A percentile compares a stretch with the other conserved stretches of the same genome.
These are phyloP conservation scores for Penicillium antarcticum DNA, from an alignment of 495 filamentous ascomycete species.

Conservation along the genomic window DNA sequence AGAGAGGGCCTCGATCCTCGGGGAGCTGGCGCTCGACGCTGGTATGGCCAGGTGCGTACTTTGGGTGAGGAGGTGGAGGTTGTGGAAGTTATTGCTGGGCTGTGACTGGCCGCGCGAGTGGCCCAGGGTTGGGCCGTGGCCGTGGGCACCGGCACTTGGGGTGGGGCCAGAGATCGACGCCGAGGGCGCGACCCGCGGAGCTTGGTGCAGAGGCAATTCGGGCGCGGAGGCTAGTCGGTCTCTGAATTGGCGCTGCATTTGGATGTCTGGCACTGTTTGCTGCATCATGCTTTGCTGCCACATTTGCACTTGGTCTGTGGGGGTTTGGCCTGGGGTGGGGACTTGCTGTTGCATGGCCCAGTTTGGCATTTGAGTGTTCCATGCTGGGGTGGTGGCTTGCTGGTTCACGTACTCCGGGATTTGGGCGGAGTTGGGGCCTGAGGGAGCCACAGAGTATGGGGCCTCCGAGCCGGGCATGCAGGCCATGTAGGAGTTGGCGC, in stretches of 20 bases:
- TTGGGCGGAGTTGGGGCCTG: conserved; percentile 16
- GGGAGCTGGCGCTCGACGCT: conserved; percentile 14
- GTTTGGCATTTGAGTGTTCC: conserved; percentile 15
- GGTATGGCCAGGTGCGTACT: conserved; percentile 14
- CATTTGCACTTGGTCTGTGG: conserved; percentile 23
- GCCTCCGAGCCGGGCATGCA: conserved; percentile 13
- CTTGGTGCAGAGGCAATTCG: conserved; percentile 26
- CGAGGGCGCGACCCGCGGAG: conserved; percentile 7
- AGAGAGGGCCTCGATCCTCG: conserved; percentile 21
- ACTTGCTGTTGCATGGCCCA: conserved; percentile 29
- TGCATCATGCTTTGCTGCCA: conserved; percentile 36
- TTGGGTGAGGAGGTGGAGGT: conserved; percentile 25
- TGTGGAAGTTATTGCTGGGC: conserved; percentile 20
- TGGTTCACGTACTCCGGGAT: conserved; percentile 30
- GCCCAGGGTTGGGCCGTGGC: conserved; percentile 6
- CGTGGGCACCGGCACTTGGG: neutral
- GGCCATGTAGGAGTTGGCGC: conserved; percentile 25
- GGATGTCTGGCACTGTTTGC: conserved; percentile 23
- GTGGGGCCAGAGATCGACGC: conserved; percentile 19
- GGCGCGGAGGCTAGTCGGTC: conserved; percentile 41
- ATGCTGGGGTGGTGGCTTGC: conserved; percentile 12
- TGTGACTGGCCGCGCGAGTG: conserved; percentile 28
- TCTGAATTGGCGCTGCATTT: conserved; percentile 32
- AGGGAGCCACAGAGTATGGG: conserved; percentile 12
- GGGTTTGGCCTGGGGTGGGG: conserved; percentile 19